Percentiles rank a stretch among this genome's conserved stretches.
Evolutionary conservation across 2,329 filamentous ascomycete species (phyloP).

Genomic region (Botrytis galanthina): DNA sequence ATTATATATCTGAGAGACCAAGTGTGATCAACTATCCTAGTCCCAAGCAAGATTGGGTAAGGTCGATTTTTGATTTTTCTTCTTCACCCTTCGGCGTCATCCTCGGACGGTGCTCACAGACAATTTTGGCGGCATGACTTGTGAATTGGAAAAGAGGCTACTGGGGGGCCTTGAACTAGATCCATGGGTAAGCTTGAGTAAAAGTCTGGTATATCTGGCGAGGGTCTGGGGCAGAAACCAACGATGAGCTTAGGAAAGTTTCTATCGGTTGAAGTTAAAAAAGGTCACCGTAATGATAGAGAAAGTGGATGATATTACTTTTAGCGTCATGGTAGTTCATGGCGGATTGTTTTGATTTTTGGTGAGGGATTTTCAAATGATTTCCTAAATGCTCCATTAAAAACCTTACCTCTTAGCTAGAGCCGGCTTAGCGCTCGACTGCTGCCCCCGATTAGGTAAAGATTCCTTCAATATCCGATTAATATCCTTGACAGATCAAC

Average conservation of each 20-base stretch:
- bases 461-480: neutral
- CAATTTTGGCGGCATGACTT: slow-evolving; percentile 15
- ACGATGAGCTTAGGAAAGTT: neutral
- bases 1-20: slow-evolving; percentile 17
- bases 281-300: slow-evolving; percentile 6
- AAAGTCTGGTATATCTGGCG: slow-evolving; percentile 12
- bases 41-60: slow-evolving; percentile 19
- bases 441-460: neutral
- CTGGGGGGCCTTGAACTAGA: neutral
- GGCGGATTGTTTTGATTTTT: slow-evolving; percentile 7
- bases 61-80: slow-evolving; percentile 11
- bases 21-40: slow-evolving; percentile 17
- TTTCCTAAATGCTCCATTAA: slow-evolving; percentile 11
- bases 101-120: slow-evolving; percentile 19
- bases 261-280: neutral
- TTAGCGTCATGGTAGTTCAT: neutral
- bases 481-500: slow-evolving; percentile 12
- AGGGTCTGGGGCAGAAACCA: slow-evolving; percentile 15
- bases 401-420: neutral
- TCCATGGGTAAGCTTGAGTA: slow-evolving; percentile 11
- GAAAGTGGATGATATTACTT: slow-evolving; percentile 7
- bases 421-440: neutral
- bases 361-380: slow-evolving; percentile 19
- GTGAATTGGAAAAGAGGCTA: neutral
- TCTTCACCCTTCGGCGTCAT: slow-evolving; percentile 20